These are phyloP conservation scores for Isatis tinctoria DNA, from an alignment of 345 rosid species.

Conservation along the genomic window DNA sequence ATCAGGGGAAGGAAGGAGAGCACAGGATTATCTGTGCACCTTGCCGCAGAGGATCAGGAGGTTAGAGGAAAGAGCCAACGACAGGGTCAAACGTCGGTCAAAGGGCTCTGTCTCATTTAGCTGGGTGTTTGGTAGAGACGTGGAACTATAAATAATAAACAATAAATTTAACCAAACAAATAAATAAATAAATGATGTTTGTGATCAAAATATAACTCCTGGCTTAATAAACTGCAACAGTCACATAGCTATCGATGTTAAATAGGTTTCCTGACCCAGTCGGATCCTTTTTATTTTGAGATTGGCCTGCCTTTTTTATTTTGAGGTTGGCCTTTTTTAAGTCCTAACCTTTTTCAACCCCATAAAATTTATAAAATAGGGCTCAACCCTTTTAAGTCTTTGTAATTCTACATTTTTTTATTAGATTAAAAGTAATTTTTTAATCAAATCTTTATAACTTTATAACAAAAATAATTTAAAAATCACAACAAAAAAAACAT, in stretches of 20 bases:
- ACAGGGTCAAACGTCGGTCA: conserved; percentile 27
- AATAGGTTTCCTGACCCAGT: too few relatives aligned
- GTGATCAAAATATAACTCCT: neutral
- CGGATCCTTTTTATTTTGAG: too few relatives aligned
- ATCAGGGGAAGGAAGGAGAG: conserved; percentile 42
- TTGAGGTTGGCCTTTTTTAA: too few relatives aligned
- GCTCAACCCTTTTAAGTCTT: too few relatives aligned
- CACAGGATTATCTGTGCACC: conserved; percentile 44
- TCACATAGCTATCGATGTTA: neutral
- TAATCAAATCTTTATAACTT: too few relatives aligned
- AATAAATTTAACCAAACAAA: neutral
- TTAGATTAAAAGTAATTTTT: too few relatives aligned
- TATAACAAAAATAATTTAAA: too few relatives aligned
- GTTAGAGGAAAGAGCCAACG: conserved; percentile 49
- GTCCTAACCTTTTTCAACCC: too few relatives aligned
- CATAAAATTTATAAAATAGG: too few relatives aligned
- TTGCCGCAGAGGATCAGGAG: conserved; percentile 43
- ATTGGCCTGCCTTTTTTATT: too few relatives aligned
- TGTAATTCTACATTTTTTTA: too few relatives aligned
- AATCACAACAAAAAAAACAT: too few relatives aligned
- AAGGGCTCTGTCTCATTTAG: conserved; percentile 40
- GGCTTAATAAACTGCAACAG: neutral
- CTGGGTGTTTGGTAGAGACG: conserved; percentile 44
- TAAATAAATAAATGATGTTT: conserved; percentile 7
- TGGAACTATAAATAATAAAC: conserved; percentile 14